Base-by-base conservation (phyloP, 2,329 filamentous ascomycete genomes). In the Spiromastix sp. region DNA sequence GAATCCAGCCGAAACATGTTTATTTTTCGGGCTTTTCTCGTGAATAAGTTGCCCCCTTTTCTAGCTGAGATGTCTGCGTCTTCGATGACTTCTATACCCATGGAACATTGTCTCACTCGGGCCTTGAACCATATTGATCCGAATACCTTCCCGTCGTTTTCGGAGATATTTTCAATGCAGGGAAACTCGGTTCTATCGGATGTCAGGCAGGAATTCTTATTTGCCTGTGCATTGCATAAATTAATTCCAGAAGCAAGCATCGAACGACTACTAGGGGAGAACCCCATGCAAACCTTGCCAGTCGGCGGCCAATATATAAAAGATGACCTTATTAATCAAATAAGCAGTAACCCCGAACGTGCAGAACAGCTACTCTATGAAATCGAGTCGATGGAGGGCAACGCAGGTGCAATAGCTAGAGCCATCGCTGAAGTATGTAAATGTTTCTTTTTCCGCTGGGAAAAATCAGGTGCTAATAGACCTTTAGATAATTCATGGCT, bases 311-410 rank as follows among this genome's bases (percentile, higher is more conserved):
- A 79, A 39, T 85, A 85, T 47, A 70, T 73, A 30, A 91, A 89
- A 56, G 82, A 91, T 18, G 72, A 77, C 19, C 65, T 98, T 9
- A 73, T 94, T 0, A 71, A 77, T 32, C 79, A 91, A 51, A 94
- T 86, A 43, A 71, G 81, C 31, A 71, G 74, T 8, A 85, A 93
- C 45, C 74, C 79, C 1, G 81, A 85, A 42, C 76, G 79, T 43
- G 76, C 83, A 1, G 81, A 86, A 45, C 73, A 78, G 28, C 67
- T 93, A 20, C 75, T 95, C 26, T 74, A 78, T 25, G 85, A 93
- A 48, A 67, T 98, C 16, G 85, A 94, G 38, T 81, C 80, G 33
- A 86, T 91, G 71, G 85, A 93, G 49, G 89, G 89, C 1, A 95
- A 95, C 55, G 85, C 85, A 2, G 85, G 84, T 2, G 85, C 85